These are phyloP conservation scores for Sporothrix sp. DNA, from an alignment of 2,329 filamentous ascomycete species.

Conservation along the genomic window DNA sequence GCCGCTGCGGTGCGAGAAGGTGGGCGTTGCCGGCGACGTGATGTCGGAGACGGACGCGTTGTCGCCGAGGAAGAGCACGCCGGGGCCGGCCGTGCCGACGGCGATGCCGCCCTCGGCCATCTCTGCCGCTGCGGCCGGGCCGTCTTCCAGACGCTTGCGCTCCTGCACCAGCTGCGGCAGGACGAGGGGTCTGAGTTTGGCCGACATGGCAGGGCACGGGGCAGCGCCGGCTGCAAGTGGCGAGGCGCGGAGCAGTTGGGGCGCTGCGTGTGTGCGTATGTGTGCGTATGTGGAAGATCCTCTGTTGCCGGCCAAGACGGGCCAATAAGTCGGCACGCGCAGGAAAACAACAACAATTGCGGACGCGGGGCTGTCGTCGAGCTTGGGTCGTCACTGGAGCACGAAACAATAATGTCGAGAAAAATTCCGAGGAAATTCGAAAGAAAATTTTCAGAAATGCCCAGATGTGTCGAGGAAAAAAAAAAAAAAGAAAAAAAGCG, in stretches of 20 bases:
- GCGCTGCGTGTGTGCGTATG: neutral
- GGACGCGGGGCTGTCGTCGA: too few species aligned
- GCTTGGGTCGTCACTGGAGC: too few species aligned
- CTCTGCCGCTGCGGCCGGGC: slow-evolving; percentile 21
- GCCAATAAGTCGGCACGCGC: too few species aligned
- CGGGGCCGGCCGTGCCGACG: slow-evolving; percentile 26
- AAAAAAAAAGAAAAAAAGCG: too few species aligned
- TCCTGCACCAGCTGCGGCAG: slow-evolving; percentile 45
- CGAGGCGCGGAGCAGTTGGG: too few species aligned
- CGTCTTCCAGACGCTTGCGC: slow-evolving; percentile 21
- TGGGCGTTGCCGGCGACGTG: slow-evolving; percentile 61
- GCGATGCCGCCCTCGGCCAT: slow-evolving; percentile 20
- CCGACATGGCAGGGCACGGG: slow-evolving; percentile 29
- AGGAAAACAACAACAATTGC: too few species aligned
- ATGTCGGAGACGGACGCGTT: slow-evolving; percentile 54
- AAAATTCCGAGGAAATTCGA: too few species aligned
- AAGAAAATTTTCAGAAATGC: too few species aligned
- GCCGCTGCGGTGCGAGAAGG: slow-evolving; percentile 45
- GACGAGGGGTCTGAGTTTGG: slow-evolving; percentile 42
- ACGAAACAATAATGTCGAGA: too few species aligned
- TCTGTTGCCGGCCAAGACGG: too few species aligned
- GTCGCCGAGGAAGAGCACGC: slow-evolving; percentile 32
- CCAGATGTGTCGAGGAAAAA: too few species aligned
- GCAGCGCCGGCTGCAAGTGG: neutral
- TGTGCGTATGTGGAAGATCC: too few species aligned